Base-by-base conservation (phyloP, 1,284 basidiomycete genomes). In the Marasmius fiardii region DNA sequence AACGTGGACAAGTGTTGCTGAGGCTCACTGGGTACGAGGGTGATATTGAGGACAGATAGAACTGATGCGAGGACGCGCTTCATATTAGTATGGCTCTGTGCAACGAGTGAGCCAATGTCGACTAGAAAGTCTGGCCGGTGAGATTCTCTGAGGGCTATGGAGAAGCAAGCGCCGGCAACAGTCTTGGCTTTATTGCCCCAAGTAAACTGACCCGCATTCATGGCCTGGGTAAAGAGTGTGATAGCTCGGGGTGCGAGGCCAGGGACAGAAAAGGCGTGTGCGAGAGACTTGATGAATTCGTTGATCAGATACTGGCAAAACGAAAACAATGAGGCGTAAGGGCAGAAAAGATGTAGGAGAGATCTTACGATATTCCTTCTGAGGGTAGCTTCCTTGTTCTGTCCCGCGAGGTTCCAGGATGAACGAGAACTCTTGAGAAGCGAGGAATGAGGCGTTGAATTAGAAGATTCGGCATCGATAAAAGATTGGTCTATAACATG, bases 171-270 rank as follows among this genome's bases (percentile, higher is more conserved):
- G 12, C 82, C 88, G 0, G 86, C 85, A 18, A 80, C 75, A 39
- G 82, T 73, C 67, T 80, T 86, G 16, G 88, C 85, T 61, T 76
- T 83, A 49, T 79, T 76, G 28, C 88, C 89, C 87, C 88, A 91
- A 28, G 79, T 79, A 64, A 81, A 85, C 8, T 71, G 67, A 16
- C 79, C 80, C 37, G 72, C 73, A 26, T 69, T 58, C 80, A 83
- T 87, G 21, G 80, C 81, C 61, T 84, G 81, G 68, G 80, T 78
- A 69, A 90, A 90, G 21, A 91, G 70, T 53, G 74, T 75, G 58
- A 79, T 77, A 4, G 85, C 83, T 60, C 88, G 86, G 62, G 78
- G 72, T 57, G 81, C 74, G 60, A 82, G 70, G 64, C 82, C 83
- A 55, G 81, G 69, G 57, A 74, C 76, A 57, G 77, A 77, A 33